Evolutionary conservation across 225 moss, liverwort and hornwort species (phyloP), one percentile per base, ranked within the genome.

Genomic region (Physcomitrium patens): DNA sequence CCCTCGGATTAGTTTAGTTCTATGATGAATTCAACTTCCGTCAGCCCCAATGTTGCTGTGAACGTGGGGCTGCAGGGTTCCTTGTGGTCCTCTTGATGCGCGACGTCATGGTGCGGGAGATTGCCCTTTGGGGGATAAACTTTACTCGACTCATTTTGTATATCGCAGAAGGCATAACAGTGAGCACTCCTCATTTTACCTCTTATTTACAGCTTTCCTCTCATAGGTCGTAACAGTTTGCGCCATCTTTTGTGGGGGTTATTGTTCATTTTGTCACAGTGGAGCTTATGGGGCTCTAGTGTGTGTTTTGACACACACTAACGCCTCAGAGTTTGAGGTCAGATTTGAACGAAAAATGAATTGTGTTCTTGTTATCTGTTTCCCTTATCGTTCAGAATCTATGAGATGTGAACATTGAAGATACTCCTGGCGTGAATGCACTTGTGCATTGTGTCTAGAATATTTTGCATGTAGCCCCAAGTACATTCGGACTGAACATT

Each of bases 71-170:
- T 74, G 75, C 82, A 88, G 89, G 78, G 24, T 86, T 86, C 58
- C 58, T 44, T 60, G 60, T 71, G 13, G 41, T 86, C 37, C 55
- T 86, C 47, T 79, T 89, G 66, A 77, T 81, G 89, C 83, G 85
- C 63, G 86, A 78, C 20, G 70, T 70, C 18, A 73, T 85, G 27
- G 14, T 81, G 56, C 77, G 66, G 70, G 83, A 80, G 53, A 0
- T 89, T 42, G 81, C 80, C 59, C 23, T 31, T 61, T 77, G 83
- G 86, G 81, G 79, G 43, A 70, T 86, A 27, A 41, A 55, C 73
- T 81, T 80, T 16, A 64, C 76, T 62, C 81, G 56, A 57, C n/a
- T 86, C 23, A 79, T 77, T 19, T 62, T 86, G 31, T 74, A 58
- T 47, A 20, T 70, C n/a, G 45, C 76, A 28, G 86, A 89, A 79